Conservation (phyloP, 306 rosid species). For the Prunus fruticosa region DNA sequence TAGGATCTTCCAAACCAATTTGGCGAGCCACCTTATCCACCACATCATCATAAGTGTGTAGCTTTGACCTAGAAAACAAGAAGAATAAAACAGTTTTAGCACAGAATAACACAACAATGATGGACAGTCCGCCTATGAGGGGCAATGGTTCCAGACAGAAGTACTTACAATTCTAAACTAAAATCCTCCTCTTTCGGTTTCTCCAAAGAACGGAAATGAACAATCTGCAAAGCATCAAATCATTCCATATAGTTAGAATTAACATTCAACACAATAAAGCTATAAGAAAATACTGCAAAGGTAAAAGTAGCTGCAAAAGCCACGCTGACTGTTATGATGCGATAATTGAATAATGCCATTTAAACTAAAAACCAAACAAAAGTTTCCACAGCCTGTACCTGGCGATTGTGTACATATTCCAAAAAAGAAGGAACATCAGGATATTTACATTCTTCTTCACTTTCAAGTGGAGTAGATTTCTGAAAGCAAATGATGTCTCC, state of each 20-base stretch:
- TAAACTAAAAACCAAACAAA: background rate
- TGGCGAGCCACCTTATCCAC: slow-evolving; percentile 62
- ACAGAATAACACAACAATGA: background rate
- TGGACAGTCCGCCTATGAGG: background rate
- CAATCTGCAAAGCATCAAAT: slow-evolving; percentile 54
- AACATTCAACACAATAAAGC: background rate
- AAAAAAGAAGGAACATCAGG: slow-evolving; percentile 81
- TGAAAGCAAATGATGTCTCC: slow-evolving; percentile 96
- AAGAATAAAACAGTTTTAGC: background rate
- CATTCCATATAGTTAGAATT: slow-evolving; percentile 4
- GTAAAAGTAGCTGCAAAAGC: background rate
- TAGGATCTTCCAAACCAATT: slow-evolving; percentile 70
- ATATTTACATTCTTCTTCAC: slow-evolving; percentile 53
- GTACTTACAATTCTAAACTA: slow-evolving; percentile 73
- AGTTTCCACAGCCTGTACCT: slow-evolving; percentile 39
- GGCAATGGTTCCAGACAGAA: slow-evolving; percentile 7
- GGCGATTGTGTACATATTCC: slow-evolving; percentile 91
- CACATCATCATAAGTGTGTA: slow-evolving; percentile 64
- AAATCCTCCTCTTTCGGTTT: slow-evolving; percentile 92
- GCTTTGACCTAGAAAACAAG: slow-evolving; percentile 51
- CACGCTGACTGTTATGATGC: background rate
- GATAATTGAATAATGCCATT: background rate
- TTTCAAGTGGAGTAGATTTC: slow-evolving; percentile 43
- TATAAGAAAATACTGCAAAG: background rate
- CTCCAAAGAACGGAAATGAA: slow-evolving; percentile 81